phyloP scores from a whole-genome alignment of 805 yeast species.

The Jamesozyma rosinii region DNA sequence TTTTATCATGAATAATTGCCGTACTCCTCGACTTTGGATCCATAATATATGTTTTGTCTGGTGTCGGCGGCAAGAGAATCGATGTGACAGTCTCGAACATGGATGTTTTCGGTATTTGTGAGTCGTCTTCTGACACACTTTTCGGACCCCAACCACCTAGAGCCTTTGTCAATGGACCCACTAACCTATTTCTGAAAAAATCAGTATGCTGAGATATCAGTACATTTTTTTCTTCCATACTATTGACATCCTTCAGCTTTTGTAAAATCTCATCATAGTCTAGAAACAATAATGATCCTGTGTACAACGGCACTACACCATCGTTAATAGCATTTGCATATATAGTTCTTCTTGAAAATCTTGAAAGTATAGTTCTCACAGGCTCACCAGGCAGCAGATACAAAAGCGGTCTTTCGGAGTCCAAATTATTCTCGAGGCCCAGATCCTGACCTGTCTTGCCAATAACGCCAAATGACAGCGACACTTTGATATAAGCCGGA shows the following conservation, averaged over 20 bases:
- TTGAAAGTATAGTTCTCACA: slow-evolving; percentile 41
- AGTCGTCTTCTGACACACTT: slow-evolving; percentile 9
- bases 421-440: slow-evolving; percentile 42
- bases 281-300: slow-evolving; percentile 57
- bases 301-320: slow-evolving; percentile 73
- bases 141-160: slow-evolving; percentile 35
- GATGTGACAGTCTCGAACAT: slow-evolving; percentile 62
- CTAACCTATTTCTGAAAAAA: slow-evolving; percentile 23
- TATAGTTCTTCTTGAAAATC: slow-evolving; percentile 54
- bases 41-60: slow-evolving; percentile 48
- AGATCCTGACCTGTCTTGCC: slow-evolving; percentile 78
- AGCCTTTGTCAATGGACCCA: slow-evolving; percentile 39
- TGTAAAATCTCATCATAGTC: slow-evolving; percentile 47
- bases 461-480: slow-evolving; percentile 62
- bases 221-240: background rate
- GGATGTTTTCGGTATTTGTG: slow-evolving; percentile 52
- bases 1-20: slow-evolving; percentile 60
- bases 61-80: slow-evolving; percentile 60
- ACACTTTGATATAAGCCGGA: slow-evolving; percentile 62
- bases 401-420: slow-evolving; percentile 44
- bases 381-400: slow-evolving; percentile 59
- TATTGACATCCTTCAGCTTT: slow-evolving; percentile 23
- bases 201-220: slow-evolving; percentile 9
- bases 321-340: slow-evolving; percentile 73
- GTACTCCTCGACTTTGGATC: slow-evolving; percentile 53